Percentiles rank a stretch among this genome's conserved stretches.
These are phyloP conservation scores for Claviceps pazoutovae DNA, from an alignment of 2,329 filamentous ascomycete species.

Conservation along the genomic window DNA sequence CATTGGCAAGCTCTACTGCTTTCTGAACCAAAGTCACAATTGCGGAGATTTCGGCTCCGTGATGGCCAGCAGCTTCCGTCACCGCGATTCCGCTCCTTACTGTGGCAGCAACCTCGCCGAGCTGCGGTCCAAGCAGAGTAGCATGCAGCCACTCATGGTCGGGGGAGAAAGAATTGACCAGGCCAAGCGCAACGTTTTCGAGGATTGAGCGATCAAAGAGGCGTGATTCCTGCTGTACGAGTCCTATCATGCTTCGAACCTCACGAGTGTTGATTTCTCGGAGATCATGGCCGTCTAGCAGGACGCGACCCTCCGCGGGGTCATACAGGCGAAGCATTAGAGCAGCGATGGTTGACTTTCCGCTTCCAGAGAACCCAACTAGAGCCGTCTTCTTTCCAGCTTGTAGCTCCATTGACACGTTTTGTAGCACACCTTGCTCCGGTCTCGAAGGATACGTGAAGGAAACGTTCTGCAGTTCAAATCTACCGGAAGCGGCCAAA, in stretches of 20 bases:
- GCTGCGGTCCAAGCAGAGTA: background rate
- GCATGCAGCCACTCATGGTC: slow-evolving; percentile 28
- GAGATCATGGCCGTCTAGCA: slow-evolving; percentile 29
- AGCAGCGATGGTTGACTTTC: slow-evolving; percentile 55
- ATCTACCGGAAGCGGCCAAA: slow-evolving; percentile 12
- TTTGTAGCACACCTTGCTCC: slow-evolving; percentile 17
- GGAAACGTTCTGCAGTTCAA: slow-evolving; percentile 20
- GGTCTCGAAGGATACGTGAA: slow-evolving; percentile 28
- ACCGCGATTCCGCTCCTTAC: background rate
- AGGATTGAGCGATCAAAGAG: slow-evolving; percentile 45
- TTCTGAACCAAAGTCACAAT: background rate
- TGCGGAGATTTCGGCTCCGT: background rate
- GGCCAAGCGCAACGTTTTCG: slow-evolving; percentile 33
- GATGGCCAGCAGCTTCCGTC: background rate
- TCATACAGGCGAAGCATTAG: slow-evolving; percentile 55
- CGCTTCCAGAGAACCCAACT: slow-evolving; percentile 54
- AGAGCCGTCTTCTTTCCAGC: slow-evolving; percentile 52
- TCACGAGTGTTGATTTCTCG: slow-evolving; percentile 41
- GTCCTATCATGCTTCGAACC: slow-evolving; percentile 39
- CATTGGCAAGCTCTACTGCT: background rate
- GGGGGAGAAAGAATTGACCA: slow-evolving; percentile 24
- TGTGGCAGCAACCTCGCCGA: background rate
- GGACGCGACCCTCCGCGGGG: slow-evolving; percentile 25
- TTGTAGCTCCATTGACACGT: slow-evolving; percentile 10
- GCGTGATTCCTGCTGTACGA: slow-evolving; percentile 49